Percentiles rank a stretch among this genome's conserved stretches.
Evolutionary conservation across 306 rosid genomes (phyloP).

Genomic region (Canavalia ensiformis): DNA sequence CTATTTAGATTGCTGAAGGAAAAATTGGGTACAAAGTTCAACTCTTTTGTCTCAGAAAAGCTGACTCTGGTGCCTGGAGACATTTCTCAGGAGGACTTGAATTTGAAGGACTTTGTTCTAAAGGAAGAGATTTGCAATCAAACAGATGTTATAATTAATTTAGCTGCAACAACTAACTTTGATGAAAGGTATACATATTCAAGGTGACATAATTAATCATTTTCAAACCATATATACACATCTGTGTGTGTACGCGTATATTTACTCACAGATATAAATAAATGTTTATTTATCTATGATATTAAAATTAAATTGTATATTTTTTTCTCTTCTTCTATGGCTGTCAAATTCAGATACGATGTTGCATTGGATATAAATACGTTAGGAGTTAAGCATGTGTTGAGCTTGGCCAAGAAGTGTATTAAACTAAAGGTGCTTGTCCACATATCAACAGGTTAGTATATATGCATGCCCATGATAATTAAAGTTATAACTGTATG

Average conservation of each 20-base stretch:
- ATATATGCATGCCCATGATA: neutral
- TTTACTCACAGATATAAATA: neutral
- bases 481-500: neutral
- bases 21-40: slow-evolving; percentile 59
- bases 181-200: slow-evolving; percentile 69
- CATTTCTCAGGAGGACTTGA: slow-evolving; percentile 62
- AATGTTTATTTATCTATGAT: no score
- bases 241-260: neutral
- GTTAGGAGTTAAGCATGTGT: slow-evolving; percentile 69
- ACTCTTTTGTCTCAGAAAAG: slow-evolving; percentile 58
- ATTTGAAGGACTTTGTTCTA: slow-evolving; percentile 56
- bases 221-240: no score
- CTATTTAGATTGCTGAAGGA: slow-evolving; percentile 68
- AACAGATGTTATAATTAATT: slow-evolving; percentile 63
- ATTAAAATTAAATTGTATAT: neutral
- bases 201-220: no score
- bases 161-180: slow-evolving; percentile 83
- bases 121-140: slow-evolving; percentile 58
- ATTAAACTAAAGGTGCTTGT: slow-evolving; percentile 58
- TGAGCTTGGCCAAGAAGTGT: slow-evolving; percentile 74
- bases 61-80: slow-evolving; percentile 67
- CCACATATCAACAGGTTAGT: slow-evolving; percentile 83
- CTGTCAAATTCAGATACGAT: slow-evolving; percentile 65
- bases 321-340: no score
- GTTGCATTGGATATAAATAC: slow-evolving; percentile 70